Evolutionary conservation across 345 rosid species (phyloP).

Genomic region (Linum trigynum): DNA sequence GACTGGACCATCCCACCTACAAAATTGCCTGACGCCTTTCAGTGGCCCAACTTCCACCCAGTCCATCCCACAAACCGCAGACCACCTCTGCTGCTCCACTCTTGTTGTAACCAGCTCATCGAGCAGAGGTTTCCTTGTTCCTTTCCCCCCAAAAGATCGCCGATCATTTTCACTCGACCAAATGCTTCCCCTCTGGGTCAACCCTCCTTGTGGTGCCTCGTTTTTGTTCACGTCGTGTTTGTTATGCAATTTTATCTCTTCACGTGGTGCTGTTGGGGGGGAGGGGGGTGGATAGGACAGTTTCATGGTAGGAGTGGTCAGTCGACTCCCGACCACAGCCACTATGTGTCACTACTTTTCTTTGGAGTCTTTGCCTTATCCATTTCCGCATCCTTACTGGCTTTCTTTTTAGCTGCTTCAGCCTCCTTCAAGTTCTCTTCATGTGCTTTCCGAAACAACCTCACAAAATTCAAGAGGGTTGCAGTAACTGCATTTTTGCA

Average conservation of each 20-base stretch:
- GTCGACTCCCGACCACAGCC: constrained; percentile 27
- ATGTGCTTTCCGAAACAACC: constrained; percentile 82
- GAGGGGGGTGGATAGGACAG: background rate
- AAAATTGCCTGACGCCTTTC: constrained; percentile 13
- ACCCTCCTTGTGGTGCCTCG: constrained; percentile 15
- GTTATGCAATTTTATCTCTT: background rate
- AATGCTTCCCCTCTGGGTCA: constrained; percentile 2
- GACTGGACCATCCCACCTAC: constrained; percentile 12
- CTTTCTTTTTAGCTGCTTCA: constrained; percentile 88
- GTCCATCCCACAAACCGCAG: constrained; percentile 6
- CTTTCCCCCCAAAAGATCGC: background rate
- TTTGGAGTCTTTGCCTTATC: constrained; percentile 70
- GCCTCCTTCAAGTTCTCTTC: constrained; percentile 87
- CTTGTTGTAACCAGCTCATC: constrained; percentile 1
- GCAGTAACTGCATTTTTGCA: constrained; percentile 57
- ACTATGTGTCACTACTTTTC: constrained; percentile 40
- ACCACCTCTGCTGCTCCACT: constrained; percentile 7
- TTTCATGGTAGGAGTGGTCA: constrained; percentile 9
- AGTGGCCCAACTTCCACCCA: constrained; percentile 9
- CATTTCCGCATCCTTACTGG: constrained; percentile 87
- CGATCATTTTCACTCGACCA: constrained; percentile 1
- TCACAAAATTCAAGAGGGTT: constrained; percentile 76
- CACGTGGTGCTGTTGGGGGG: background rate
- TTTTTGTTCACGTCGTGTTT: background rate
- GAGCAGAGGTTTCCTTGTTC: background rate